Evolutionary conservation across 2,329 filamentous ascomycete genomes (phyloP).

Genomic region (Rutstroemia sp.): DNA sequence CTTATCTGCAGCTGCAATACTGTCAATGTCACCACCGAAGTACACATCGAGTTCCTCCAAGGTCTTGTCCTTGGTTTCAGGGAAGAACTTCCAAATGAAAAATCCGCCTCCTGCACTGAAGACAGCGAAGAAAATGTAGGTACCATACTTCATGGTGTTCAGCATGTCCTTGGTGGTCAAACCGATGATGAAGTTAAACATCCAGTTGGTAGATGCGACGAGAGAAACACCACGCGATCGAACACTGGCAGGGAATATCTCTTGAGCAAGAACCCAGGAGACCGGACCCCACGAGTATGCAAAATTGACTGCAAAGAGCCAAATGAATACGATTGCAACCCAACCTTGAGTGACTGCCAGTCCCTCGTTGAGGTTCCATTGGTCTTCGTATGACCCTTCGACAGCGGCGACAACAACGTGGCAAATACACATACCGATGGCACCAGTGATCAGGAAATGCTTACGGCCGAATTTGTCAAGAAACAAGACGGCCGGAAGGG

Average conservation of each 20-base stretch:
- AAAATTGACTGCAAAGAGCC: conserved; percentile 28
- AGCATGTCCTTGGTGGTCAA: conserved; percentile 39
- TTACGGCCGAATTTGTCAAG: conserved; percentile 59
- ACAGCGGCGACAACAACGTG: conserved; percentile 47
- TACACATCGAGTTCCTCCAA: conserved; percentile 46
- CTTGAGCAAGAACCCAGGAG: conserved; percentile 31
- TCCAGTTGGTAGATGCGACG: conserved; percentile 37
- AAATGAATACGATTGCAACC: conserved; percentile 32
- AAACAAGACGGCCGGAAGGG: conserved; percentile 56
- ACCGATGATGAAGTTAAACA: conserved; percentile 40
- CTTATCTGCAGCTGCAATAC: conserved; percentile 32
- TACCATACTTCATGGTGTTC: conserved; percentile 38
- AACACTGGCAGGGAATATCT: conserved; percentile 34
- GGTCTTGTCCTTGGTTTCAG: conserved; percentile 48
- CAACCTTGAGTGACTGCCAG: conserved; percentile 29
- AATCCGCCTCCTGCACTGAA: conserved; percentile 39
- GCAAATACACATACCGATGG: conserved; percentile 58
- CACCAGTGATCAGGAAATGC: conserved; percentile 52
- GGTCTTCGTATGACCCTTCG: conserved; percentile 32
- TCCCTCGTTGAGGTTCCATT: conserved; percentile 27
- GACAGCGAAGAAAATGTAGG: conserved; percentile 49
- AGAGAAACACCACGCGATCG: conserved; percentile 36
- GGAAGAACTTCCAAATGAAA: conserved; percentile 43
- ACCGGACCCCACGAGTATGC: conserved; percentile 30
- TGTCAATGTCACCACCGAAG: conserved; percentile 18